A percentile compares a stretch with the other conserved stretches of the same genome.
Evolutionary conservation across 208 protist species (phyloP).

Genomic region (Wallacemonas rigidus): DNA sequence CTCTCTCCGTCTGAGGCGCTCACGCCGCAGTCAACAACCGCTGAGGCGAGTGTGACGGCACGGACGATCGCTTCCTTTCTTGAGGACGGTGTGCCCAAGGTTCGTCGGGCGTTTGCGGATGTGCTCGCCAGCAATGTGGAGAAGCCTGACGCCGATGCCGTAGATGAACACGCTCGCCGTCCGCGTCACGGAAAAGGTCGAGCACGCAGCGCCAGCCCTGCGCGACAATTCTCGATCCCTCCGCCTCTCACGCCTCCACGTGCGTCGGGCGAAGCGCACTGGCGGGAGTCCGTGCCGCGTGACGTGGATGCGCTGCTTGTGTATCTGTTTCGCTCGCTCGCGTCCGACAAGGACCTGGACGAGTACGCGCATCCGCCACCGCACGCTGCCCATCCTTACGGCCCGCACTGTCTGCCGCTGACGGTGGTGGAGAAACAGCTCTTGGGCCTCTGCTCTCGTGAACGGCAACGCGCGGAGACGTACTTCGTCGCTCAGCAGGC

Average conservation of each 20-base stretch:
- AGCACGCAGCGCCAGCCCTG: not conserved
- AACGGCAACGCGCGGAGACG: slow-evolving; percentile 28
- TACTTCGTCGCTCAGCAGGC: slow-evolving; percentile 32
- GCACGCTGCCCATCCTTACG: not conserved
- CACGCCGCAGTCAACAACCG: not conserved
- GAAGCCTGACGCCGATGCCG: not conserved
- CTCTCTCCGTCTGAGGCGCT: not conserved
- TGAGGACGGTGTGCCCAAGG: slow-evolving; percentile 25
- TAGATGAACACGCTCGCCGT: not conserved
- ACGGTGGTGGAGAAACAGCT: slow-evolving; percentile 23
- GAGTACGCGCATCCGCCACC: not conserved
- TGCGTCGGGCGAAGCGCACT: slow-evolving; percentile 4
- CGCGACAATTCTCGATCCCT: not conserved
- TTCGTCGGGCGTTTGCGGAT: slow-evolving; percentile 23
- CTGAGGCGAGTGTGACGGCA: not conserved
- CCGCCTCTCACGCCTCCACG: slow-evolving; percentile 5
- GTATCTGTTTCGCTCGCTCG: slow-evolving; percentile 6
- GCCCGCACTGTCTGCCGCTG: not conserved
- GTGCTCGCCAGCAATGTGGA: slow-evolving; percentile 7
- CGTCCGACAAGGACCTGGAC: not conserved
- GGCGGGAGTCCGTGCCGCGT: slow-evolving; percentile 26
- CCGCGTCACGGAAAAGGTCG: not conserved
- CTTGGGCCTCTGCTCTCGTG: slow-evolving; percentile 29
- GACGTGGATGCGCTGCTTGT: slow-evolving; percentile 27
- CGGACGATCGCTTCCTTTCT: slow-evolving; percentile 12